phyloP scores from a whole-genome alignment of 345 rosid genomes.

The Murraya paniculata region DNA sequence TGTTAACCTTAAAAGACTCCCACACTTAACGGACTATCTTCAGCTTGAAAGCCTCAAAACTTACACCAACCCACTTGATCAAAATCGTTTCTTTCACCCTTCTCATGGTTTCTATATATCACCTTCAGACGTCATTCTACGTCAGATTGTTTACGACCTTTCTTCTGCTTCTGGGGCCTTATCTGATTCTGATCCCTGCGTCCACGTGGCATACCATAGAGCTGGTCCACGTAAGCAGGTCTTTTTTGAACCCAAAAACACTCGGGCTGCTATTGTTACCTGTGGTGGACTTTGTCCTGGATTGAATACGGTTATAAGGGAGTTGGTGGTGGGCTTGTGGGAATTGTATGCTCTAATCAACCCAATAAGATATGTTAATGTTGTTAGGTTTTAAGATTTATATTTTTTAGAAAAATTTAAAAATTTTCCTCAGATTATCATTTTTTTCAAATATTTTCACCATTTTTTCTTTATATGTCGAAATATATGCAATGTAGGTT shows the following conservation, averaged over 20 bases:
- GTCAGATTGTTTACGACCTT: constrained; percentile 53
- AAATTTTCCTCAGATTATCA: too few relatives aligned
- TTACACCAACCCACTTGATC: constrained; percentile 54
- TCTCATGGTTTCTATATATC: constrained; percentile 62
- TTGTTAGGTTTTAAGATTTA: too few relatives aligned
- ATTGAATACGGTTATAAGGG: constrained; percentile 81
- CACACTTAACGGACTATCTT: constrained; percentile 43
- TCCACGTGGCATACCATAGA: constrained; percentile 45
- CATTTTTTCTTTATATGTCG: too few relatives aligned
- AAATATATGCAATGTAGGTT: too few relatives aligned
- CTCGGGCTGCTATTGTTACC: constrained; percentile 69
- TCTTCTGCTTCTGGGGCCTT: constrained; percentile 25
- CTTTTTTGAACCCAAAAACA: constrained; percentile 38
- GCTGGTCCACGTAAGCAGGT: constrained; percentile 75
- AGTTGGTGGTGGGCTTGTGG: constrained; percentile 84
- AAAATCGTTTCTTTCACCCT: constrained; percentile 57
- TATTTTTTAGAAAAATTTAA: too few relatives aligned
- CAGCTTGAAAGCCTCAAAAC: constrained; percentile 25
- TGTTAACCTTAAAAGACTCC: constrained; percentile 32
- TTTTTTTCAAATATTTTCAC: too few relatives aligned
- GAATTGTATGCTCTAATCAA: constrained; percentile 84
- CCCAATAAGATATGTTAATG: too few relatives aligned
- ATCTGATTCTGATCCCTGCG: constrained; percentile 18
- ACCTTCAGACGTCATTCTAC: constrained; percentile 56
- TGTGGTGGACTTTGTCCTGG: constrained; percentile 97